phyloP scores from a whole-genome alignment of 2,329 filamentous ascomycete species.

The Pseudovirgaria hyperparasitica region DNA sequence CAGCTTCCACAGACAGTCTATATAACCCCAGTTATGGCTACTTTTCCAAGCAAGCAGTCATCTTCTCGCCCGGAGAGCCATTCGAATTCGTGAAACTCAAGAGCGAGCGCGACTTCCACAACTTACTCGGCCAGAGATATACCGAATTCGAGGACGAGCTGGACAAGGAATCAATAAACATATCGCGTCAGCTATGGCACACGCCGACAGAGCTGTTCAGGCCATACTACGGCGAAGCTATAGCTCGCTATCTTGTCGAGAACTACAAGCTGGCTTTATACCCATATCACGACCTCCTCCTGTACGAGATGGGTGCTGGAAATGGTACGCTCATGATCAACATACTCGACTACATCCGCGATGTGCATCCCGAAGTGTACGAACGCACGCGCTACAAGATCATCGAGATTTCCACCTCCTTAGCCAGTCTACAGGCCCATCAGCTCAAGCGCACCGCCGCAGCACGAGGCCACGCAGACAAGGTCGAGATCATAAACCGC shows the following conservation, averaged over 20 bases:
- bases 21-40: constrained; percentile 95
- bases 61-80: constrained; percentile 83
- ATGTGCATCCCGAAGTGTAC: constrained; percentile 82
- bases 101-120: constrained; percentile 78
- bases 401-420: constrained; percentile 80
- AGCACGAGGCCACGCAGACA: constrained; percentile 62
- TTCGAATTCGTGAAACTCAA: constrained; percentile 74
- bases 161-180: constrained; percentile 58
- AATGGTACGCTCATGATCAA: constrained; percentile 98
- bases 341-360: constrained; percentile 90
- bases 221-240: constrained; percentile 91
- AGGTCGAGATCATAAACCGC: constrained; percentile 88
- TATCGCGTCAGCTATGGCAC: constrained; percentile 89
- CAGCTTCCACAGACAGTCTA: constrained; percentile 54
- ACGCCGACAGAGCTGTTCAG: constrained; percentile 95
- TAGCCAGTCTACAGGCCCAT: constrained; percentile 65
- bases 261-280: constrained; percentile 94
- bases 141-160: constrained; percentile 80
- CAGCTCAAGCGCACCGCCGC: constrained; percentile 56
- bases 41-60: constrained; percentile 91
- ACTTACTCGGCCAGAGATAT: constrained; percentile 65
- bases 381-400: constrained; percentile 86
- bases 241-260: constrained; percentile 87
- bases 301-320: constrained; percentile 97
- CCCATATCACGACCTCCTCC: constrained; percentile 91